Base-by-base conservation (phyloP, 23 red algal species). In the Gracilaria caudata region DNA sequence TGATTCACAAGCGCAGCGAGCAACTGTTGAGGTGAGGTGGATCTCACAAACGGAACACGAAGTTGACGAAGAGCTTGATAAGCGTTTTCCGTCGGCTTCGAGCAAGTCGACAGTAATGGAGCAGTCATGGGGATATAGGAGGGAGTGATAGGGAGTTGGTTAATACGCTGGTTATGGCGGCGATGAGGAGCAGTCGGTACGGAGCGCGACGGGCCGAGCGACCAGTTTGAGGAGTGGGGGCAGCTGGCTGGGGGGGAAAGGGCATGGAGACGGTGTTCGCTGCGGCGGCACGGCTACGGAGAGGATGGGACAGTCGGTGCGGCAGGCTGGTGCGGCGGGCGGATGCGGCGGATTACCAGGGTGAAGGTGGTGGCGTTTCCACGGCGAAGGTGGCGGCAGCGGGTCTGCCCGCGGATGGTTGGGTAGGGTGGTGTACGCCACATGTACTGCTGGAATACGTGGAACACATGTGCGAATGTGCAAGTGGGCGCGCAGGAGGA, bases 141-240 rank as follows among this genome's bases (percentile, higher is more conserved):
- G 75, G 73, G 29, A 80, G 47, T 45, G 77, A 51, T 72, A 73
- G 77, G 3, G 87, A 51, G 87, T 80, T 54, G 35, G 56, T 58
- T 25, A 80, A 63, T 3, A 80, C 77, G n/a, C 77, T 80, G 36
- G 77, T 80, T 36, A 80, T 80, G 36, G 46, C 51, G n/a, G 77
- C 24, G 56, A 32, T 58, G 51, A 60, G 51, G 77, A 57, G n/a
- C 21, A 80, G 77, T 19, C 77, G 77, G 20, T 49, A 47, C 20
- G 40, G 70, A 30, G 61, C 28, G 32, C 61, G 61, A 4, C 61
- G 26, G 61, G 30, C 19, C 30, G 61, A 66, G 61, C 61, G 61
- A 66, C 61, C 25, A 7, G 61, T 33, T 66, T 29, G 21, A 0
- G 29, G 61, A 66, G 30, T 8, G 13, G 61, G 30, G 10, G 61